phyloP scores from a whole-genome alignment of 305 asterid genomes.

The Caryopteris hybrid region DNA sequence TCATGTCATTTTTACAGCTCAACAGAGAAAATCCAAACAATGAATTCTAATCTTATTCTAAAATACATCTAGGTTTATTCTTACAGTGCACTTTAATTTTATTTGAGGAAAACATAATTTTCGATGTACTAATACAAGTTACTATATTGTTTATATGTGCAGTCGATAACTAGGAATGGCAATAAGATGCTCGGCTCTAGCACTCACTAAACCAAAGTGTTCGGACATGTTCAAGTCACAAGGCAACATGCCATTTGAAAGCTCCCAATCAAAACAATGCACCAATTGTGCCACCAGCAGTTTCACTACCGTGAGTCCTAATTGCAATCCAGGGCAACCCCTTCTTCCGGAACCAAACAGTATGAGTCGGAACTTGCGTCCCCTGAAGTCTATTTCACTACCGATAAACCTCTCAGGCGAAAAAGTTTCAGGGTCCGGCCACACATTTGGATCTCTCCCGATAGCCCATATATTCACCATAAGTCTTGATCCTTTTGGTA shows the following conservation, averaged over 20 bases:
- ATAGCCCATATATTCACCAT: slow-evolving; percentile 39
- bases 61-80: no score
- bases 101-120: no score
- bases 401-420: slow-evolving; percentile 35
- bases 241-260: slow-evolving; percentile 16
- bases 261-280: slow-evolving; percentile 35
- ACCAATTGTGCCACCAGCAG: slow-evolving; percentile 26
- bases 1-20: no score
- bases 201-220: slow-evolving; percentile 18
- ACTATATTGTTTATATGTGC: no score
- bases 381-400: slow-evolving; percentile 28
- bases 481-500: slow-evolving; percentile 23
- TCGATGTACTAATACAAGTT: no score
- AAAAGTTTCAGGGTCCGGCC: slow-evolving; percentile 37
- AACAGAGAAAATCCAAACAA: no score
- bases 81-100: no score
- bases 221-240: slow-evolving; percentile 28
- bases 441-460: slow-evolving; percentile 30
- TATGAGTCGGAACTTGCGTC: slow-evolving; percentile 32
- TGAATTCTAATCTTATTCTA: no score
- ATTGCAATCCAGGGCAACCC: slow-evolving; percentile 38
- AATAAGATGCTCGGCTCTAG: slow-evolving; percentile 12
- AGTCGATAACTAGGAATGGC: slow-evolving; percentile 20
- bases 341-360: slow-evolving; percentile 52
- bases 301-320: slow-evolving; percentile 29